Conservation (phyloP, 257 asterid genomes). For the Craterostigma plantagineum region DNA sequence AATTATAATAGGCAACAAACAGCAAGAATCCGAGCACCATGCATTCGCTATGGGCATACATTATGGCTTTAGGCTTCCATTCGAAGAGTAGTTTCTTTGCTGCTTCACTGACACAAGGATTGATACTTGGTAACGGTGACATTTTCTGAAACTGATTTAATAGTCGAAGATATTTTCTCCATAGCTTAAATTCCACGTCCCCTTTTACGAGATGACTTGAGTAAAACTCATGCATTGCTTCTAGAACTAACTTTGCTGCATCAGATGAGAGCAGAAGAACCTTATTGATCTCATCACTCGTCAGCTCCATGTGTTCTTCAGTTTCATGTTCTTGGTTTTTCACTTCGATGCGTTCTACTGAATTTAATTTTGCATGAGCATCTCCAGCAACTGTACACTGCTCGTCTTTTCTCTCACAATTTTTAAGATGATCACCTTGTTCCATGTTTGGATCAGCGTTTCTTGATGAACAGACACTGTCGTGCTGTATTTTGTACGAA, state of each 20-base stretch:
- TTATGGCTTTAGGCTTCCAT: conserved; percentile 23
- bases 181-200: conserved; percentile 9
- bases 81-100: conserved; percentile 24
- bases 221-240: conserved; percentile 18
- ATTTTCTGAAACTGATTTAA: conserved; percentile 19
- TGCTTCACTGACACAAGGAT: conserved; percentile 13
- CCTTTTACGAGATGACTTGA: conserved; percentile 12
- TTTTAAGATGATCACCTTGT: no score
- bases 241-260: conserved; percentile 33
- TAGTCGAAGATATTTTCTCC: conserved; percentile 15
- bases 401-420: no score
- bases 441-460: no score
- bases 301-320: conserved; percentile 16
- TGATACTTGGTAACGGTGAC: conserved; percentile 24
- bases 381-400: conserved; percentile 7
- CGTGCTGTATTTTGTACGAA: no score
- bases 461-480: no score
- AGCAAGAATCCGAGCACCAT: conserved; percentile 28
- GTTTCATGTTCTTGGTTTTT: conserved; percentile 11
- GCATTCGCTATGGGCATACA: conserved; percentile 11
- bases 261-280: conserved; percentile 20
- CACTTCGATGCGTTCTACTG: conserved; percentile 7
- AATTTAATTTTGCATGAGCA: no score
- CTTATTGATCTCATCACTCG: conserved; percentile 14
- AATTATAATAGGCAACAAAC: conserved; percentile 26